Base-by-base conservation (phyloP, 2,329 filamentous ascomycete genomes). In the Aureobasidium sp. region DNA sequence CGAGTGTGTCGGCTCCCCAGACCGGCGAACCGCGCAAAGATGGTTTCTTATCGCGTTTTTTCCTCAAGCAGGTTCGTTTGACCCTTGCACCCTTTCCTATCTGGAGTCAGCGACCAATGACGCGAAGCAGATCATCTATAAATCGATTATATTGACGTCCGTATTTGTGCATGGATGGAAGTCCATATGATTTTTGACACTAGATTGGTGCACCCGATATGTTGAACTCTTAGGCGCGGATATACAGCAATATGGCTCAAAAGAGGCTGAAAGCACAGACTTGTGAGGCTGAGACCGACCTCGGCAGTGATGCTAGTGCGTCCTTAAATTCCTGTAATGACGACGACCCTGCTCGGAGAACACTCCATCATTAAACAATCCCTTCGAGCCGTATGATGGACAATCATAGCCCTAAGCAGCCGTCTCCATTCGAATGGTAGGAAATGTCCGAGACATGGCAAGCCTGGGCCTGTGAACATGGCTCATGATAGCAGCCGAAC, bases 1-100 rank as follows among this genome's bases (percentile, higher is more conserved):
- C 52, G 17, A 23, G 23, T 29, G 26, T 55, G 20, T 55, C 52
- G 52, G 52, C 37, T 55, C 52, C 51, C 52, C 52, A 55, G 37
- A 41, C 23, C n/a, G 26, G 26, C 27, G 37, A 15, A 17, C 50
- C 34, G 34, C 34, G 20, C 23, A 36, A 37, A 37, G 34, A 51
- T 36, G 23, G 41, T 26, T 29, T 32, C 52, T 55, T 55, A 55
- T 55, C 52, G 8, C 26, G 27, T 44, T 15, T 17, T 17, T 20
- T 26, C 15, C 10, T 36, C 13, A 20, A 7, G 36, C 27, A 55
- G 13, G 26, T 27, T 17, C 51, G 23, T 32, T n/a, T 41, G 32
- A 37, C n/a, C n/a, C 32, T 37, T 37, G 48, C 36, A 37, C 50
- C 50, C 48, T 52, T 46, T 10, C 41, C 29, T 48, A 48, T 48